These are phyloP conservation scores for Aphanomyces euteiches DNA, from an alignment of 352 stramenopile genomes.

Conservation along the genomic window DNA sequence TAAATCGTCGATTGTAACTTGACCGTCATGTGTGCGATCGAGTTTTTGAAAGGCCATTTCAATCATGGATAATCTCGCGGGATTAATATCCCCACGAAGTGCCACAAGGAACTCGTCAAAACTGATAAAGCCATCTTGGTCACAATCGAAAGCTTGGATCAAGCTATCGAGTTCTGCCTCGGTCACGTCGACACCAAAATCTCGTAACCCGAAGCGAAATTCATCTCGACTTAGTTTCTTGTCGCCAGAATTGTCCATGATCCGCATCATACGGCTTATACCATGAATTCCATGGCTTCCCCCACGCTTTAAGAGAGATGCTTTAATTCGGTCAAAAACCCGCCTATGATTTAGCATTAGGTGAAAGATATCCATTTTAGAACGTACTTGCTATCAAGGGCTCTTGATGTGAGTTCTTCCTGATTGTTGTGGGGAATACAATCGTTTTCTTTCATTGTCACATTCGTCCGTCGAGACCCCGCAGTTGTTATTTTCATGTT, in stretches of 20 bases:
- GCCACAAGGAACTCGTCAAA: slow-evolving; percentile 48
- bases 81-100: slow-evolving; percentile 44
- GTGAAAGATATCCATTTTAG: neutral
- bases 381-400: neutral
- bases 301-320: slow-evolving; percentile 39
- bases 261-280: slow-evolving; percentile 40
- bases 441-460: neutral
- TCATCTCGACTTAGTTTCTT: slow-evolving; percentile 46
- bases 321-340: slow-evolving; percentile 36
- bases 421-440: neutral
- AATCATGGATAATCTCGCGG: slow-evolving; percentile 43
- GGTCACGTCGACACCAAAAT: slow-evolving; percentile 50
- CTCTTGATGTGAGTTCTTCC: neutral
- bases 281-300: slow-evolving; percentile 51
- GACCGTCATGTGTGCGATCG: slow-evolving; percentile 40
- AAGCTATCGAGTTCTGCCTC: slow-evolving; percentile 40
- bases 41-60: slow-evolving; percentile 52
- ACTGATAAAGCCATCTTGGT: slow-evolving; percentile 52
- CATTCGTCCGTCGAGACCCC: neutral
- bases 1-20: slow-evolving; percentile 54
- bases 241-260: slow-evolving; percentile 49
- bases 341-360: slow-evolving; percentile 9
- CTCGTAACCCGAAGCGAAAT: slow-evolving; percentile 55
- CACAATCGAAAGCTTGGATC: slow-evolving; percentile 43
- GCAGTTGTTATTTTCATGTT: neutral